Evolutionary conservation across 2,329 filamentous ascomycete species (phyloP), one percentile per base, ranked within the genome.

Genomic region (Penicillium occitanis): DNA sequence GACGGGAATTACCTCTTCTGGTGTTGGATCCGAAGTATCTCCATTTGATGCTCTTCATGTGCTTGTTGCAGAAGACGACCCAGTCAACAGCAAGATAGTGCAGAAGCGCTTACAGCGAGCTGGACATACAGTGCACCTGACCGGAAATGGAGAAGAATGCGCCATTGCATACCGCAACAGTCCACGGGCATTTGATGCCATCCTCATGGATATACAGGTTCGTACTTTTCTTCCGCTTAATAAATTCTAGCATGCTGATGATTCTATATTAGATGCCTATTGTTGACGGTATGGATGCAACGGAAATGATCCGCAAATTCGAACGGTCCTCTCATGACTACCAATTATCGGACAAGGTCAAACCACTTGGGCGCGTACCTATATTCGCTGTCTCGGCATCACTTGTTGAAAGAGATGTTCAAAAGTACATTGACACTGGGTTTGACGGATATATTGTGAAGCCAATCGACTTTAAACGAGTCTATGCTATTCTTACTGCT

Each of bases 371-470:
- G 28, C 86, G 90, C 37, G 84, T 93, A 1, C 91, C 93, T 0
- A 90, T 96, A 61, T 92, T 97, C 71, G 93, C 92, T 0, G 92
- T 96, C 0, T 96, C 92, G 0, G 92, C 93, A 7, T 94, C 91
- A 0, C 80, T 96, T 1, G 73, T 91, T 1, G 93, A 96, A 74
- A 85, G 83, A 19, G 86, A 93, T 53, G 85, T 81, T 61, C 82
- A 89, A 48, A 85, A 78, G 0, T 97, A 96, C 70, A 85, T 92
- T 51, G 84, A 90, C 53, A 88, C 88, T 6, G 93, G 93, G 0
- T 96, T 96, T 70, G 92, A 96, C 70, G 93, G 90, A 28, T 96
- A 92, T 92, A 93, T 97, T 30, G 80, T 96, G 66, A 96, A 96
- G 73, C 92, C 92, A 0, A 91, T 96, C 53, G 88, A 94, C 67